Conservation (phyloP, 441 rosid genomes). For the Corymbia calophylla region DNA sequence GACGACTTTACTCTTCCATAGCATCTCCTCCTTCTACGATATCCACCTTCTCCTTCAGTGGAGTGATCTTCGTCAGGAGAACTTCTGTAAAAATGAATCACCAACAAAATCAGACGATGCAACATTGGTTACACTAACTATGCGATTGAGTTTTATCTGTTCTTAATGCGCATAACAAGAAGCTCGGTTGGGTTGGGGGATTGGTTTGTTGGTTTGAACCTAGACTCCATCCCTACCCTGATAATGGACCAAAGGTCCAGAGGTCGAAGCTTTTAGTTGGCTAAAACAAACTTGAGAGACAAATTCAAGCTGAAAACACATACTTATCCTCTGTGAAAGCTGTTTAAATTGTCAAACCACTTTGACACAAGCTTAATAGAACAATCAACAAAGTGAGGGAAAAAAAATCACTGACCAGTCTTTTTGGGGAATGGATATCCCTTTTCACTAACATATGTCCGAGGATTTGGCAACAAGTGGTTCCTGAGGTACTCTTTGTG, state of each 20-base stretch:
- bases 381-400: not conserved
- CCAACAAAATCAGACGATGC: not conserved
- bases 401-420: conserved; percentile 42
- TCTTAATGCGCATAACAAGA: not conserved
- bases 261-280: not conserved
- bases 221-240: not conserved
- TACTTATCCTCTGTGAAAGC: not conserved
- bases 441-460: conserved; percentile 57
- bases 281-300: not conserved
- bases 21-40: not conserved
- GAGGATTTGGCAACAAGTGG: conserved; percentile 83
- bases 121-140: not conserved
- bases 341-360: not conserved
- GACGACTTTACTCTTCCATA: not conserved
- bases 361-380: not conserved
- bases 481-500: conserved; percentile 86
- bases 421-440: conserved; percentile 75
- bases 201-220: not conserved
- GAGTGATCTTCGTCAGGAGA: not conserved
- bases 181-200: not conserved
- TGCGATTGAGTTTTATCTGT: not conserved
- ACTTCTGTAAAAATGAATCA: not conserved
- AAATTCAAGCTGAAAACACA: not conserved
- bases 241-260: not conserved
- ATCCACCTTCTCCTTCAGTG: not conserved